These are phyloP conservation scores for Myxozyma monticola DNA, from an alignment of 805 yeast genomes.

Conservation along the genomic window DNA sequence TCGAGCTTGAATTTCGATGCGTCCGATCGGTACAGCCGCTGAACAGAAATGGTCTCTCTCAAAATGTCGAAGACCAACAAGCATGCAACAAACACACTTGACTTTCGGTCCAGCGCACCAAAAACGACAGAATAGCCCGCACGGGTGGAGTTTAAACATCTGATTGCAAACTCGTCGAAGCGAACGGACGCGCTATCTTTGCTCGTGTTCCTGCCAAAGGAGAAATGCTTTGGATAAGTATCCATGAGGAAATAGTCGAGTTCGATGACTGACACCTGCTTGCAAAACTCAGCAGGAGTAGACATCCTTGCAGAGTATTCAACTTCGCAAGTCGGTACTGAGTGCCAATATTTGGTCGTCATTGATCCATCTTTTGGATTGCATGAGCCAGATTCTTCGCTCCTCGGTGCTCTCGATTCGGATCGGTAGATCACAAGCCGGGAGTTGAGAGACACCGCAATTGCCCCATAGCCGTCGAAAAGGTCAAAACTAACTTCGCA, in stretches of 20 bases:
- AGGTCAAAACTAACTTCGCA: slow-evolving; percentile 15
- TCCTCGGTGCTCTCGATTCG: background rate
- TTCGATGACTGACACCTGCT: slow-evolving; percentile 15
- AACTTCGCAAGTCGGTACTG: slow-evolving; percentile 8
- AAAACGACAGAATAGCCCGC: slow-evolving; percentile 14
- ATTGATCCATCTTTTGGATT: background rate
- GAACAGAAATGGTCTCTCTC: slow-evolving; percentile 2
- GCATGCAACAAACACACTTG: slow-evolving; percentile 9
- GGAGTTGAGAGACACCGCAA: slow-evolving; percentile 19
- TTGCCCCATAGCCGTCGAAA: slow-evolving; percentile 7
- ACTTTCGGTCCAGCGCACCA: slow-evolving; percentile 15
- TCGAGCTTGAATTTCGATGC: slow-evolving; percentile 8
- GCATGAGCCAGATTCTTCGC: background rate
- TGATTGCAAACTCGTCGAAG: slow-evolving; percentile 18
- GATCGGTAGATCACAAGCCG: slow-evolving; percentile 13
- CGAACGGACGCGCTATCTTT: background rate
- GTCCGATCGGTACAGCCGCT: slow-evolving; percentile 11
- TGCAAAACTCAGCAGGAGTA: too few relatives aligned
- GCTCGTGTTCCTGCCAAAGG: background rate
- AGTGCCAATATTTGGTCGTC: slow-evolving; percentile 15
- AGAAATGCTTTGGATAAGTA: slow-evolving; percentile 7
- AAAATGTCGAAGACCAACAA: slow-evolving; percentile 7
- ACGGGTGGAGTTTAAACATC: slow-evolving; percentile 1
- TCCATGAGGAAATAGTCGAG: slow-evolving; percentile 16
- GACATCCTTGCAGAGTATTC: background rate